Conservation (phyloP, 306 rosid species). For the Pueraria montana region DNA sequence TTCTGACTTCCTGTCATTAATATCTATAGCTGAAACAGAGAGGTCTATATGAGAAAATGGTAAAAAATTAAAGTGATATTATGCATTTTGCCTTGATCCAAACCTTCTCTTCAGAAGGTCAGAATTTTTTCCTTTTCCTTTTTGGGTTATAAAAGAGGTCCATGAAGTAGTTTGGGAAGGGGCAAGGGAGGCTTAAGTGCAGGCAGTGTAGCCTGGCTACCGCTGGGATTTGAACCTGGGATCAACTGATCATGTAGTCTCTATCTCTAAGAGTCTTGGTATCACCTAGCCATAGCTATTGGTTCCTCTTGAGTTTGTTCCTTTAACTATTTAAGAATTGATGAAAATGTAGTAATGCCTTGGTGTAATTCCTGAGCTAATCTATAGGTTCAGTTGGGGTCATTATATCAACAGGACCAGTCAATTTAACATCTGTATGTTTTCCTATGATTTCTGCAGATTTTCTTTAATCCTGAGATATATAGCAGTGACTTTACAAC, state of each 20-base stretch:
- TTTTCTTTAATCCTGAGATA: constrained; percentile 97
- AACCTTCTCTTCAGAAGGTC: constrained; percentile 27
- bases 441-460: constrained; percentile 59
- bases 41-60: constrained; percentile 8
- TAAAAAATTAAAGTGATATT: background rate
- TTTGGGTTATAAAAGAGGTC: constrained; percentile 19
- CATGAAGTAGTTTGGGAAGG: background rate
- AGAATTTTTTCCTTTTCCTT: constrained; percentile 14
- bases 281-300: background rate
- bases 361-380: constrained; percentile 23
- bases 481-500: constrained; percentile 82
- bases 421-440: constrained; percentile 23
- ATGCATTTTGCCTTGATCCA: background rate
- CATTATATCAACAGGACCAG: constrained; percentile 12
- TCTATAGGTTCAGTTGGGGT: constrained; percentile 26
- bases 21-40: background rate
- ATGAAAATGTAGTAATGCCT: constrained; percentile 39
- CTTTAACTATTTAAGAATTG: constrained; percentile 18
- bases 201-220: background rate
- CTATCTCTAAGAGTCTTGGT: constrained; percentile 20
- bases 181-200: constrained; percentile 20
- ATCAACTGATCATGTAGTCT: constrained; percentile 28
- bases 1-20: constrained; percentile 12
- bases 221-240: constrained; percentile 1
- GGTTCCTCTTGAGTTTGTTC: constrained; percentile 11